A percentile compares a stretch with the other conserved stretches of the same genome.
These are phyloP conservation scores for Ogataea hybrid DNA, from an alignment of 1,139 yeast genomes.

Conservation along the genomic window DNA sequence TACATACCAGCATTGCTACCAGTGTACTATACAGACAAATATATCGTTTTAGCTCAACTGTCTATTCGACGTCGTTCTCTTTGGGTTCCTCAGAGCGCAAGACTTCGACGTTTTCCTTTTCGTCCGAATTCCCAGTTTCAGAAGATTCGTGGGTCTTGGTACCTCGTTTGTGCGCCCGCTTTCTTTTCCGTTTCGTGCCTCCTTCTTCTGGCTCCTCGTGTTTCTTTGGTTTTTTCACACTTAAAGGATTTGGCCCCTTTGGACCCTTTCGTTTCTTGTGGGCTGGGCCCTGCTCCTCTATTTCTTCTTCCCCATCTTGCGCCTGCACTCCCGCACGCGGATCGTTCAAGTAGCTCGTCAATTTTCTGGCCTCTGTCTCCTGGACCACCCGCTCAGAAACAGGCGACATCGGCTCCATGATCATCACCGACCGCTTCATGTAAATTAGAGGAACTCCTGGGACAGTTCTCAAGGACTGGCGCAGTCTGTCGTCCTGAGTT, in stretches of 20 bases:
- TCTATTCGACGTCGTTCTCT: constrained; percentile 16
- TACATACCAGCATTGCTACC: neutral
- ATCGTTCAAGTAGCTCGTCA: constrained; percentile 75
- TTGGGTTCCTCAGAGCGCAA: constrained; percentile 26
- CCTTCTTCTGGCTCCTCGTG: constrained; percentile 10
- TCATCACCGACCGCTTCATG: constrained; percentile 89
- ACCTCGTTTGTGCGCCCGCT: constrained; percentile 5
- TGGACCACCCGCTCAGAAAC: constrained; percentile 60
- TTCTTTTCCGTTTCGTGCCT: constrained; percentile 10
- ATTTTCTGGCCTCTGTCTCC: constrained; percentile 59
- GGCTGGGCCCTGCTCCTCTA: constrained; percentile 22
- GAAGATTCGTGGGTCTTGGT: neutral
- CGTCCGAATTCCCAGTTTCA: constrained; percentile 36
- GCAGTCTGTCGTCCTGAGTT: constrained; percentile 68
- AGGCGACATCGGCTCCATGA: constrained; percentile 88
- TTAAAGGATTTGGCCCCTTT: constrained; percentile 78
- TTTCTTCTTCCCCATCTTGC: constrained; percentile 23
- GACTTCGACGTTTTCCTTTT: neutral
- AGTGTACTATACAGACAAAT: constrained; percentile 4
- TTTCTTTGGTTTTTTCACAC: constrained; percentile 66
- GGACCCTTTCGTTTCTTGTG: constrained; percentile 63
- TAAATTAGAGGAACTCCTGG: constrained; percentile 92
- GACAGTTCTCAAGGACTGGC: constrained; percentile 66
- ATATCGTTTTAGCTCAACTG: neutral
- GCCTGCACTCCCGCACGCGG: constrained; percentile 38